Percentiles rank a stretch among this genome's conserved stretches.
Conservation (phyloP, 192 early-diverging fungal genomes). For the Geranomyces michiganensis region DNA sequence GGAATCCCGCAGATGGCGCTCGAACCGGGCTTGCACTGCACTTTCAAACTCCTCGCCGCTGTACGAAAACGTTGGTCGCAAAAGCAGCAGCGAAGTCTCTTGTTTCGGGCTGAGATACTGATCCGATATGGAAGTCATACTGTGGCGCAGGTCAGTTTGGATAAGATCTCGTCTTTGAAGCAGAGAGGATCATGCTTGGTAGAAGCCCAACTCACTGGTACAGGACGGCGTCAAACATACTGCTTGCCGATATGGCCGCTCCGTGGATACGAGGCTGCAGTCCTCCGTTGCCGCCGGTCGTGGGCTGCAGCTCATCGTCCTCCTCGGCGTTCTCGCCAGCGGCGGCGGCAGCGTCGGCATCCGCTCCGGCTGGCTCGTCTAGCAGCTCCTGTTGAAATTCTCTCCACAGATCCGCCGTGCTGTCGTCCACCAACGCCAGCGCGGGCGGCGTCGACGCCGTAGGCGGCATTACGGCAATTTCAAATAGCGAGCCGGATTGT, state of each 20-base stretch:
- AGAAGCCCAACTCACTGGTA: conserved; percentile 17
- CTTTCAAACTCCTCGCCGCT: conserved; percentile 14
- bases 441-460: neutral
- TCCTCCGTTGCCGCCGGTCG: neutral
- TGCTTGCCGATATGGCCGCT: conserved; percentile 22
- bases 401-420: conserved; percentile 1
- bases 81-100: neutral
- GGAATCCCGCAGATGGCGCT: neutral
- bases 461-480: conserved; percentile 2
- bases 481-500: conserved; percentile 13
- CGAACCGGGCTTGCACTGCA: neutral
- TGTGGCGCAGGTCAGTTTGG: no score
- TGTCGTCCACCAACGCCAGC: conserved; percentile 16
- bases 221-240: conserved; percentile 22
- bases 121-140: neutral
- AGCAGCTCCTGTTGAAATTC: conserved; percentile 1
- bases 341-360: neutral
- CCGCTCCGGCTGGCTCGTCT: neutral
- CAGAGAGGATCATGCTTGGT: no score
- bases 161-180: no score
- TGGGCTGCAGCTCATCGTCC: conserved; percentile 1
- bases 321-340: conserved; percentile 5
- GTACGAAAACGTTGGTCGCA: conserved; percentile 2
- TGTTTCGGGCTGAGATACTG: conserved; percentile 16
- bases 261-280: conserved; percentile 17